Evolutionary conservation across 2,329 filamentous ascomycete species (phyloP).

Genomic region (Neofusicoccum umdonicola): DNA sequence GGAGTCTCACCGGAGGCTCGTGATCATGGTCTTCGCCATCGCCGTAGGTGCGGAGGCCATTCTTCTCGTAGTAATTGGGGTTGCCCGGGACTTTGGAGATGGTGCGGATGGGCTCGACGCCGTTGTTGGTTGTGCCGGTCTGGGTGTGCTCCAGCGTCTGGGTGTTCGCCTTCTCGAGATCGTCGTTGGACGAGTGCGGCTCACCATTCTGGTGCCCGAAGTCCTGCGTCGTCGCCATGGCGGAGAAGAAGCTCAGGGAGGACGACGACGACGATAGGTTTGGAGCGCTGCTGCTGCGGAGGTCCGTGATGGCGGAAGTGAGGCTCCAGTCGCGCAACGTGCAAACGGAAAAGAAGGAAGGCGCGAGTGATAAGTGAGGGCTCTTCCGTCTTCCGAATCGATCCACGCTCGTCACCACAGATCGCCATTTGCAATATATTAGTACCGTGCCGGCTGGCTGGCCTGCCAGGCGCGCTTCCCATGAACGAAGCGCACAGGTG

Average conservation of each 20-base stretch:
- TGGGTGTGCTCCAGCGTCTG: background rate
- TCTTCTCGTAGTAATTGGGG: slow-evolving; percentile 45
- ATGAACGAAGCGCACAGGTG: background rate
- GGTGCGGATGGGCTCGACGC: slow-evolving; percentile 31
- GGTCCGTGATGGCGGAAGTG: background rate
- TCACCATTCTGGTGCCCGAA: background rate
- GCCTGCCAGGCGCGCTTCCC: background rate
- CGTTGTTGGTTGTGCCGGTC: background rate
- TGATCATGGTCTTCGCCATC: slow-evolving; percentile 50
- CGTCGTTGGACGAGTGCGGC: slow-evolving; percentile 4
- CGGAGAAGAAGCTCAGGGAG: background rate
- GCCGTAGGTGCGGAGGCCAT: slow-evolving; percentile 44
- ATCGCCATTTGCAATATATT: background rate
- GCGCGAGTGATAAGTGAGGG: background rate
- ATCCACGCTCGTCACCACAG: background rate
- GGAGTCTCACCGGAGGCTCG: slow-evolving; percentile 41
- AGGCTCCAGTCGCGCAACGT: background rate
- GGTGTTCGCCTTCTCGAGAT: slow-evolving; percentile 6
- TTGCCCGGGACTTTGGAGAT: slow-evolving; percentile 34
- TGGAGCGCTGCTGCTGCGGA: background rate
- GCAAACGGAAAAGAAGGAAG: background rate
- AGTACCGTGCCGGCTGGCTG: background rate
- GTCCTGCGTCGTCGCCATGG: slow-evolving; percentile 4
- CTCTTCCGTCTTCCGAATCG: background rate
- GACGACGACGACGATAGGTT: background rate